phyloP scores from a whole-genome alignment of 352 stramenopile species.

The Phytopythium chamaehyphon region DNA sequence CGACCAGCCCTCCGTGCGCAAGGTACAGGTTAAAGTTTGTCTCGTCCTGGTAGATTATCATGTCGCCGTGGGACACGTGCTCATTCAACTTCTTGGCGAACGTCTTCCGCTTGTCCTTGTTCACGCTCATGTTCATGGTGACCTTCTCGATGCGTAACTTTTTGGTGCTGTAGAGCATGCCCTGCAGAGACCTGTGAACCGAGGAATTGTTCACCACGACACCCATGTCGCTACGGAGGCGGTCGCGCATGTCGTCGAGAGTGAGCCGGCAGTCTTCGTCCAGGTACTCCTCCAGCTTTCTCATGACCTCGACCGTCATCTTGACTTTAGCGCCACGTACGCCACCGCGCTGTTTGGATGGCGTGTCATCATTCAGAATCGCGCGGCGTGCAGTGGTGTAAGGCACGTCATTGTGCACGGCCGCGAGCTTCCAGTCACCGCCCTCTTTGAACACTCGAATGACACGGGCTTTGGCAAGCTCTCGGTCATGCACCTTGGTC shows the following conservation, averaged over 20 bases:
- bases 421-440: conserved; percentile 2
- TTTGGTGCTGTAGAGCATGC: conserved; percentile 20
- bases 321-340: conserved; percentile 4
- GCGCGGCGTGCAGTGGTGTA: conserved; percentile 2
- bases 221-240: conserved; percentile 4
- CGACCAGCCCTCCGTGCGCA: conserved; percentile 6
- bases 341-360: conserved; percentile 4
- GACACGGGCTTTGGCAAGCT: conserved; percentile 5
- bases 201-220: conserved; percentile 6
- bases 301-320: conserved; percentile 14
- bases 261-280: conserved; percentile 12
- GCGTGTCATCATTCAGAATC: not conserved
- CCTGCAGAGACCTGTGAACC: conserved; percentile 10
- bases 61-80: conserved; percentile 14
- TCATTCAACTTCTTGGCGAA: conserved; percentile 9
- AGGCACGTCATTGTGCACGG: conserved; percentile 1
- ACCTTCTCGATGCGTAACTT: conserved; percentile 15
- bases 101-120: conserved; percentile 14
- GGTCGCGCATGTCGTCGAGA: conserved; percentile 3
- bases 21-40: conserved; percentile 27
- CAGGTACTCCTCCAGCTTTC: conserved; percentile 12
- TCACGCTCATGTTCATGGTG: conserved; percentile 14
- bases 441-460: conserved; percentile 4
- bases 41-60: conserved; percentile 18
- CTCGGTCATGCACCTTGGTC: not conserved